phyloP scores from a whole-genome alignment of 2,329 filamentous ascomycete species.

The Fusarium euwallaceae region DNA sequence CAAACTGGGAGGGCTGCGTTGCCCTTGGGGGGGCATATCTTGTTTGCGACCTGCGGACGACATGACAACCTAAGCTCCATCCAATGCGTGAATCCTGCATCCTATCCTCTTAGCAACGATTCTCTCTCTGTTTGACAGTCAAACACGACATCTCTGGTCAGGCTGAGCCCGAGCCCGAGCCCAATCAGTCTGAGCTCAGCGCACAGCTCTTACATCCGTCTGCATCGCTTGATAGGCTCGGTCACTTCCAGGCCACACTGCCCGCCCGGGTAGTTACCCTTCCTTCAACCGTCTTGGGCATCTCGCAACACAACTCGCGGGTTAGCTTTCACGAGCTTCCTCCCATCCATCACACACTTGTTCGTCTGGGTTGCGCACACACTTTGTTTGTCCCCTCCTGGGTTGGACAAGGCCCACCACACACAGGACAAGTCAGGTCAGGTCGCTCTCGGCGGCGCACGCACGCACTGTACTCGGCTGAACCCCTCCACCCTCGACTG shows the following conservation, averaged over 20 bases:
- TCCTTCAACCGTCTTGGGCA: slow-evolving; percentile 23
- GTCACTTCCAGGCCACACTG: slow-evolving; percentile 23
- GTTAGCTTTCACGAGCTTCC: slow-evolving; percentile 32
- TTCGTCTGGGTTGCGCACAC: neutral
- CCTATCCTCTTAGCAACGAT: neutral
- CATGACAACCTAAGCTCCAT: neutral
- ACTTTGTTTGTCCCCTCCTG: slow-evolving; percentile 17
- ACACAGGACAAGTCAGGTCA: neutral
- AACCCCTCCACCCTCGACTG: slow-evolving; percentile 20
- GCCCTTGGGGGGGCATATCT: neutral
- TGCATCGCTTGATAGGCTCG: slow-evolving; percentile 27
- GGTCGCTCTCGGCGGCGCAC: neutral
- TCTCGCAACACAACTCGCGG: neutral
- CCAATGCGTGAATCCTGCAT: neutral
- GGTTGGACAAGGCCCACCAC: slow-evolving; percentile 22
- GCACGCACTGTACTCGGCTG: slow-evolving; percentile 25
- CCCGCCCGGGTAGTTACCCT: slow-evolving; percentile 18
- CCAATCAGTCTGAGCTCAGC: slow-evolving; percentile 25
- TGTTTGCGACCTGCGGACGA: neutral
- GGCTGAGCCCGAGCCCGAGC: slow-evolving; percentile 17
- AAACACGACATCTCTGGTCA: slow-evolving; percentile 26
- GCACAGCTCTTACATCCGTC: slow-evolving; percentile 17
- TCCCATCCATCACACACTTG: slow-evolving; percentile 19
- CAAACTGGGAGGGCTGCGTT: neutral
- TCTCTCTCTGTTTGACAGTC: neutral